Conservation (phyloP, 257 asterid genomes). For the Nicotiana tabacum region DNA sequence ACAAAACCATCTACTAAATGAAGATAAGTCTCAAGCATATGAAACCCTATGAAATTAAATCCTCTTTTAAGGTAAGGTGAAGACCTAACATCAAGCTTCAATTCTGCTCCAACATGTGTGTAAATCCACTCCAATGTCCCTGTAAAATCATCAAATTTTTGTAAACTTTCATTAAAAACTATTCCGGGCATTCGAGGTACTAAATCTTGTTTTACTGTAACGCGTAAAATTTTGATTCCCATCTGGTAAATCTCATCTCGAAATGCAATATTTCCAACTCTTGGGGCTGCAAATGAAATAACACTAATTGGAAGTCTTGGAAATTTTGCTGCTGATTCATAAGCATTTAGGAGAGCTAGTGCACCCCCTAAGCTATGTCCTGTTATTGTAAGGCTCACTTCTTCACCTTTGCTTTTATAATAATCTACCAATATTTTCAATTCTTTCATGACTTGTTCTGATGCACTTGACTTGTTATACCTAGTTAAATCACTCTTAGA, state of each 20-base stretch:
- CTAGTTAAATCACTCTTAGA: slow-evolving; percentile 49
- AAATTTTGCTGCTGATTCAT: slow-evolving; percentile 62
- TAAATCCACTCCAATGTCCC: slow-evolving; percentile 82
- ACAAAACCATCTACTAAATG: slow-evolving; percentile 64
- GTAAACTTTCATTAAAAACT: slow-evolving; percentile 61
- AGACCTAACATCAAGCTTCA: slow-evolving; percentile 49
- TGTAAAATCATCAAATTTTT: slow-evolving; percentile 57
- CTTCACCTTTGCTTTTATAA: slow-evolving; percentile 37
- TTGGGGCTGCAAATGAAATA: slow-evolving; percentile 66
- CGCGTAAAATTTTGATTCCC: slow-evolving; percentile 55
- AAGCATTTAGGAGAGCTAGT: slow-evolving; percentile 62
- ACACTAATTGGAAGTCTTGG: slow-evolving; percentile 44
- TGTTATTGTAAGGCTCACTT: slow-evolving; percentile 63
- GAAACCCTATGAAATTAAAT: slow-evolving; percentile 53
- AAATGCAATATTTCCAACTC: slow-evolving; percentile 78
- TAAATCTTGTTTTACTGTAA: slow-evolving; percentile 55
- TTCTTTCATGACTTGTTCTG: slow-evolving; percentile 68
- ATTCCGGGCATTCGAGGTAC: slow-evolving; percentile 76
- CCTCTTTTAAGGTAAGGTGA: slow-evolving; percentile 57
- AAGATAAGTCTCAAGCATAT: slow-evolving; percentile 70
- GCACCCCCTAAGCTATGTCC: slow-evolving; percentile 86
- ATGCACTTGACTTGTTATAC: slow-evolving; percentile 68
- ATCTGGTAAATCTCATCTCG: slow-evolving; percentile 59
- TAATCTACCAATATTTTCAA: slow-evolving; percentile 28
- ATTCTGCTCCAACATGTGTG: slow-evolving; percentile 71